phyloP scores from a whole-genome alignment of 495 filamentous ascomycete species.

The Entonaema liquescens region DNA sequence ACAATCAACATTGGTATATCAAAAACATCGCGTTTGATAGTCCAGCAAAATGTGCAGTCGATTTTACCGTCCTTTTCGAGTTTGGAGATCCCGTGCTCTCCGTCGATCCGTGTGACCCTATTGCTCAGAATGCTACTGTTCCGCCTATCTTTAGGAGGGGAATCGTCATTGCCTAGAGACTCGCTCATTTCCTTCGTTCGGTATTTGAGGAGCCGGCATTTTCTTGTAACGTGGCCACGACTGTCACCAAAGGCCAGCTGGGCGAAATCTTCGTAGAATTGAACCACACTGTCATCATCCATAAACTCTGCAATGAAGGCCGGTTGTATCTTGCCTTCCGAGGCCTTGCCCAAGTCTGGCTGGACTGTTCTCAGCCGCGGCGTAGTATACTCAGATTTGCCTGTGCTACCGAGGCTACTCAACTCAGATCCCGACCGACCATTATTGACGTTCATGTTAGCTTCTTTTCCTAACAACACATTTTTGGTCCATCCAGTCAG shows the following conservation, averaged over 20 bases:
- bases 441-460: conserved; percentile 89
- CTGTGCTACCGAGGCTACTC: conserved; percentile 43
- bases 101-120: conserved; percentile 69
- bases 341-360: conserved; percentile 44
- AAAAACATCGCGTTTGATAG: conserved; percentile 94
- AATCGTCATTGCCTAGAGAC: conserved; percentile 41
- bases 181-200: conserved; percentile 71
- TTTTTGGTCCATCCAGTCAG: conserved; percentile 95
- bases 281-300: conserved; percentile 90
- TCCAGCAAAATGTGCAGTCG: conserved; percentile 95
- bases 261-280: conserved; percentile 97
- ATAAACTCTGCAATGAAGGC: conserved; percentile 92
- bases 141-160: conserved; percentile 53
- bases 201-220: conserved; percentile 91
- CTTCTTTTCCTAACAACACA: conserved; percentile 84
- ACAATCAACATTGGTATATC: conserved; percentile 98
- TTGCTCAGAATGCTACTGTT: conserved; percentile 59
- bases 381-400: conserved; percentile 55
- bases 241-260: conserved; percentile 90
- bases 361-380: conserved; percentile 55
- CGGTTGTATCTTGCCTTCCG: conserved; percentile 60
- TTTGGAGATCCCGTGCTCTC: conserved; percentile 77
- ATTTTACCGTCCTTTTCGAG: conserved; percentile 89
- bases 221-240: conserved; percentile 79
- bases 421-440: conserved; percentile 50